phyloP scores from a whole-genome alignment of 106 monocot species.

The Narthecium ossifragum region DNA sequence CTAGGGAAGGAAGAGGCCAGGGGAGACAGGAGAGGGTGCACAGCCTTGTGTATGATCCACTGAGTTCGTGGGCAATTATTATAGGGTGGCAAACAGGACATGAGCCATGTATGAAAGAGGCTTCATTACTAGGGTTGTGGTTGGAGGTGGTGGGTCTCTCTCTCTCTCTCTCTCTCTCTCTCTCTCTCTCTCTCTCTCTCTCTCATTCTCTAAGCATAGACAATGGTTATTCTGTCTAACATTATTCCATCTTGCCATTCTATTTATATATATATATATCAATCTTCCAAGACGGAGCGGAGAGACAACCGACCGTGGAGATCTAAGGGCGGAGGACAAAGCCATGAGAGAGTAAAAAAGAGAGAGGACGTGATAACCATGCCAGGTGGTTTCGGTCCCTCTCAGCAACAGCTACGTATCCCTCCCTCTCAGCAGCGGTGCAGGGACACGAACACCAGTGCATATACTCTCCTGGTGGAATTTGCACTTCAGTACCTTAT shows the following conservation, averaged over 20 bases:
- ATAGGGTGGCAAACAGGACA: too few relatives aligned
- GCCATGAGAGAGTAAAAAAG: not conserved
- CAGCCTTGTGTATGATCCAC: slow-evolving; percentile 20
- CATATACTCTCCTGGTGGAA: too few relatives aligned
- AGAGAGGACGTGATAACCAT: not conserved
- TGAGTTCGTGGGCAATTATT: not conserved
- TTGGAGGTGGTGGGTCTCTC: not conserved
- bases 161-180: not conserved
- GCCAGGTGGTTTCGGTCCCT: not conserved
- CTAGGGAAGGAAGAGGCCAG: not conserved
- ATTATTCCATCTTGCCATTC: too few relatives aligned
- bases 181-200: not conserved
- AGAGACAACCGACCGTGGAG: too few relatives aligned
- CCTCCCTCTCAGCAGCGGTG: too few relatives aligned
- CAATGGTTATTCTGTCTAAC: too few relatives aligned
- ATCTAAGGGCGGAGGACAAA: too few relatives aligned
- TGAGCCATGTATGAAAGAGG: too few relatives aligned
- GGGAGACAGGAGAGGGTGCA: not conserved
- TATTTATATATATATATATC: not conserved
- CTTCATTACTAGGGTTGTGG: too few relatives aligned
- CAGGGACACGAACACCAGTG: too few relatives aligned
- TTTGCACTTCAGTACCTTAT: too few relatives aligned
- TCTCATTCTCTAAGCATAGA: not conserved
- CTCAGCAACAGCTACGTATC: too few relatives aligned
- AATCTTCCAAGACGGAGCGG: not conserved